Evolutionary conservation across 169 alveolate genomes (phyloP), one percentile per base, ranked within the genome.

Genomic region (Plasmodium coatneyi): DNA sequence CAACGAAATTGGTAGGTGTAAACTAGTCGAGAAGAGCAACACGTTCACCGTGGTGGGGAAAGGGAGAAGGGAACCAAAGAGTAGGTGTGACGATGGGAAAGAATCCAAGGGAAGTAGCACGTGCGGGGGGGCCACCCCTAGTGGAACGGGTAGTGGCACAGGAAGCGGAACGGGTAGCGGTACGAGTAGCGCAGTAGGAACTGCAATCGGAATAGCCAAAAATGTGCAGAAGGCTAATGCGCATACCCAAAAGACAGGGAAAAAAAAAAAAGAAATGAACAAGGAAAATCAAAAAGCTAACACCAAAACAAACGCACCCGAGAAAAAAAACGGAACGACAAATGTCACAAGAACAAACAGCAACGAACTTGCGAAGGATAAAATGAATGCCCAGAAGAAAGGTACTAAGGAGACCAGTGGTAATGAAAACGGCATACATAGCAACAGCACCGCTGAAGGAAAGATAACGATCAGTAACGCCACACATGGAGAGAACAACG

Each of bases 181-280:
- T 5, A 34, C 22, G 9, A 34, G 60, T 10, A 78, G 60, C 25
- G 60, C 10, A 1, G 16, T 12, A 78, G 60, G 60, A 46, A 78
- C 25, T 16, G 60, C 46, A 16, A 82, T 56, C 22, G 60, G 71
- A n/a, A 82, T n/a, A 10, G 25, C 19, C 43, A 82, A 56, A 28
- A 14, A 28, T 82, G 49, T 82, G 52, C 71, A 43, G 16, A 84
- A 52, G 41, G 66, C 36, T 36, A 46, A 34, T 46, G 84, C 66
- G 60, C 41, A 72, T 43, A 74, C 52, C 49, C 71, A 16, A 30
- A 46, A 49, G 39, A 72, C 54, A 49, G 80, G 28, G 71, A 60
- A 60, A 72, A 87, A 87, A 79, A 87, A 87, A 41, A 71, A 84
- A 30, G 92, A 83, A 39, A 71, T 46, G 32, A 84, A 84, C 56